A percentile compares a stretch with the other conserved stretches of the same genome.
These are phyloP conservation scores for Blastocystis hominis DNA, from an alignment of 352 stramenopile species.

Conservation along the genomic window DNA sequence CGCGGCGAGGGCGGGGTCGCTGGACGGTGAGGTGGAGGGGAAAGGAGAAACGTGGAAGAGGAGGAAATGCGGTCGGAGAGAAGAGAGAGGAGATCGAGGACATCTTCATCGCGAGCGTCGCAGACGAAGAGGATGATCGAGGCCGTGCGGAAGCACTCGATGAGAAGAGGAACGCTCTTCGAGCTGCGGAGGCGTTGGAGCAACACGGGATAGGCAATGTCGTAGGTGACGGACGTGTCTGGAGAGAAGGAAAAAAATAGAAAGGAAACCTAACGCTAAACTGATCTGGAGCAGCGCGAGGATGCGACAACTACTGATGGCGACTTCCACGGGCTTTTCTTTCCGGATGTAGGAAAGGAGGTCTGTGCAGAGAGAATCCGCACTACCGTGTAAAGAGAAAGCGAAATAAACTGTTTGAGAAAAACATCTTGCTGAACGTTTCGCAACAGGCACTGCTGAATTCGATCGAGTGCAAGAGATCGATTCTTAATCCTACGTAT, in stretches of 20 bases:
- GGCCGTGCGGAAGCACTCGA: background rate
- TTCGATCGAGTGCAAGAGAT: background rate
- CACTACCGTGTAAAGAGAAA: background rate
- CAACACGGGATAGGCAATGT: background rate
- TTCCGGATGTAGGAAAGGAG: background rate
- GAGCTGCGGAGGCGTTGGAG: background rate
- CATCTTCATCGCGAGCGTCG: slow-evolving; percentile 54
- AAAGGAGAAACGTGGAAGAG: background rate
- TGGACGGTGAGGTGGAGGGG: background rate
- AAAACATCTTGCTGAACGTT: background rate
- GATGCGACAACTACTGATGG: background rate
- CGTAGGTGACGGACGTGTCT: slow-evolving; percentile 13
- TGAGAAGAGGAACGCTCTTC: slow-evolving; percentile 2
- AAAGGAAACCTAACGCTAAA: background rate
- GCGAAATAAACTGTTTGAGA: background rate
- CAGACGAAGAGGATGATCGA: slow-evolving; percentile 48
- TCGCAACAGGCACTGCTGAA: background rate
- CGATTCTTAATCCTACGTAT: slow-evolving; percentile 12
- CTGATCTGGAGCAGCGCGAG: background rate
- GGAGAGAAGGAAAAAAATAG: background rate
- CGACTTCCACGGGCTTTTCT: background rate
- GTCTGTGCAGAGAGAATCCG: background rate
- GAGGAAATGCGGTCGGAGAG: background rate
- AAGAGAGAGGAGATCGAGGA: slow-evolving; percentile 39
- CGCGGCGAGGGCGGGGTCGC: slow-evolving; percentile 32